These are phyloP conservation scores for Zoysia pacifica DNA, from an alignment of 176 grass and related monocot species.

Conservation along the genomic window DNA sequence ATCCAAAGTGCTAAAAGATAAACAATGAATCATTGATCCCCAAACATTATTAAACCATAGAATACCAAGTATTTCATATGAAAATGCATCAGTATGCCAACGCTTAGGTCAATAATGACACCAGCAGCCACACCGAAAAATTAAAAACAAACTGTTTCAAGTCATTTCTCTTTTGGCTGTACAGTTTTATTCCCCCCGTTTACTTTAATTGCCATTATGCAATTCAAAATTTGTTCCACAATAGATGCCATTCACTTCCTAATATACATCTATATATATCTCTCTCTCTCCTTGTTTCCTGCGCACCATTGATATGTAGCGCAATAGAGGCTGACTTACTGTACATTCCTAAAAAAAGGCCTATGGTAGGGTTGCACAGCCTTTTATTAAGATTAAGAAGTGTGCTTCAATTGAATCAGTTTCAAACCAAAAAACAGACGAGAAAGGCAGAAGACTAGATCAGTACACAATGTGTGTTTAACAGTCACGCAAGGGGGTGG, in stretches of 20 bases:
- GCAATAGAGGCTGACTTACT: no score
- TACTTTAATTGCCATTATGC: no score
- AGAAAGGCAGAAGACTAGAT: slow-evolving; percentile 1
- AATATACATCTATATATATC: no score
- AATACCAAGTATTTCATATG: slow-evolving; percentile 11
- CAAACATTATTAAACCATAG: neutral
- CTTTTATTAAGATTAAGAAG: neutral
- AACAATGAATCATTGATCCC: neutral
- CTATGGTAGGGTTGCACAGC: neutral
- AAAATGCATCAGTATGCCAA: neutral
- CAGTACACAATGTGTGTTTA: neutral
- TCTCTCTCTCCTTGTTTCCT: no score
- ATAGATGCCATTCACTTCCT: no score
- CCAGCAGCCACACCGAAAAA: slow-evolving; percentile 1
- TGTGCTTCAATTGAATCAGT: neutral
- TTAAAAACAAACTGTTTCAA: neutral
- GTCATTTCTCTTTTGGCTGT: neutral
- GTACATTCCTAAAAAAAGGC: no score
- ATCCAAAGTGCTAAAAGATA: neutral
- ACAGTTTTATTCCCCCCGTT: neutral
- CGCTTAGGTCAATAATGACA: neutral
- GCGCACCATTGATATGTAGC: no score
- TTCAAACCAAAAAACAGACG: neutral
- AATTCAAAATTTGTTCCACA: no score
- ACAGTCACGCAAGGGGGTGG: no score